These are phyloP conservation scores for Plasmodium inui DNA, from an alignment of 169 alveolate species.

Conservation along the genomic window DNA sequence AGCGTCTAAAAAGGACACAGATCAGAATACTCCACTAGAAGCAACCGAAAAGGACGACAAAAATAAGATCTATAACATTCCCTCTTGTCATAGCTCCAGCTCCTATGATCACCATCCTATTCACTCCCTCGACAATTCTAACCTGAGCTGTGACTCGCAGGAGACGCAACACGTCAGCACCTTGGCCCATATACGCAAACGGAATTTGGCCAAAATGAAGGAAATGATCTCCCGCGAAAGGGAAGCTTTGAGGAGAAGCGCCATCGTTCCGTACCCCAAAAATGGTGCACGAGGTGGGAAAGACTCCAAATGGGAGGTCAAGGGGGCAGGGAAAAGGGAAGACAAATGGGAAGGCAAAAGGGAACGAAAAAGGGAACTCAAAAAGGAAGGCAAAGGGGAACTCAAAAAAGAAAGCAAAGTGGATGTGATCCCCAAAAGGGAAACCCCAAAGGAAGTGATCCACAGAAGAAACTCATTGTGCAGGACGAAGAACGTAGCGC, in stretches of 20 bases:
- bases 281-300: background rate
- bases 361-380: background rate
- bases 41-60: background rate
- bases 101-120: background rate
- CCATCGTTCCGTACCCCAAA: background rate
- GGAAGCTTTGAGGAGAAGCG: background rate
- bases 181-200: background rate
- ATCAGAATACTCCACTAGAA: background rate
- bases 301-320: background rate
- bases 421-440: background rate
- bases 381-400: background rate
- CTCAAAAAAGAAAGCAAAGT: background rate
- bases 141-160: background rate
- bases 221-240: constrained; percentile 2
- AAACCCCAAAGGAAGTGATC: background rate
- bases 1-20: background rate
- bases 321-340: background rate
- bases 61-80: background rate
- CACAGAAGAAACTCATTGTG: background rate
- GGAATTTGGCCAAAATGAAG: background rate
- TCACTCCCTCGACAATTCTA: background rate
- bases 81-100: constrained; percentile 38
- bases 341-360: background rate
- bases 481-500: constrained; percentile 4
- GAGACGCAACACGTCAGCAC: background rate